A percentile compares a stretch with the other conserved stretches of the same genome.
Conservation (phyloP, 805 yeast species). For the Lipomyces mesembrius region DNA sequence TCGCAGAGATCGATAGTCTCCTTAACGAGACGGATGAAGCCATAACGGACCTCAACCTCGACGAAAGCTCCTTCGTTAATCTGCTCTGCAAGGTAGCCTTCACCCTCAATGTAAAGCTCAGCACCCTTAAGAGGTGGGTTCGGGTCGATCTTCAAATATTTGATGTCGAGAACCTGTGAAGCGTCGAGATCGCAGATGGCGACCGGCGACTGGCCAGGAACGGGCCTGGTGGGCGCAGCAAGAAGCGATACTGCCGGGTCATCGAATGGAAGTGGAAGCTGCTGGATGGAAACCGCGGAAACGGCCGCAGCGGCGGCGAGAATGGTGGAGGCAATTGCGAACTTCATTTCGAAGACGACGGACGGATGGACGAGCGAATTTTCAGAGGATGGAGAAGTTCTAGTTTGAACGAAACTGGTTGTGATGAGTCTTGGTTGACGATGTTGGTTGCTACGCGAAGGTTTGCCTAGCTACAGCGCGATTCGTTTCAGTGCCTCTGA, state of each 20-base stretch:
- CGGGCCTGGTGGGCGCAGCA: constrained; percentile 51
- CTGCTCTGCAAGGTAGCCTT: constrained; percentile 60
- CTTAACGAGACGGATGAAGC: constrained; percentile 83
- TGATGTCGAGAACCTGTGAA: constrained; percentile 67
- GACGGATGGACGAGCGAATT: not conserved
- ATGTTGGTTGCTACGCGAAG: not conserved
- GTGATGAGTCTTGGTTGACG: not conserved
- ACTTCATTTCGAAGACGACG: constrained; percentile 12
- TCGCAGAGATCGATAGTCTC: constrained; percentile 95
- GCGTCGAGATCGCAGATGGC: constrained; percentile 69
- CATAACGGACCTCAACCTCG: constrained; percentile 90
- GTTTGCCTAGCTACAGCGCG: not conserved
- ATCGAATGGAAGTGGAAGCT: constrained; percentile 33
- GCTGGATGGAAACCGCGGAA: constrained; percentile 15
- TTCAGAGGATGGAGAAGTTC: not conserved
- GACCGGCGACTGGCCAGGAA: constrained; percentile 91
- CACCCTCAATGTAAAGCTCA: constrained; percentile 77
- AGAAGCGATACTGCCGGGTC: not conserved
- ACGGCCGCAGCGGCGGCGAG: constrained; percentile 16
- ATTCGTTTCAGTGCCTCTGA: not conserved
- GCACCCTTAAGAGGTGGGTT: constrained; percentile 90
- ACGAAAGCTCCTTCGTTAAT: constrained; percentile 89
- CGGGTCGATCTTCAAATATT: constrained; percentile 66
- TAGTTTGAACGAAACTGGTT: not conserved
- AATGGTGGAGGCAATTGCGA: constrained; percentile 9